Evolutionary conservation across 179 eudicot genomes (phyloP).

Genomic region (Heliamphora pulchella): DNA sequence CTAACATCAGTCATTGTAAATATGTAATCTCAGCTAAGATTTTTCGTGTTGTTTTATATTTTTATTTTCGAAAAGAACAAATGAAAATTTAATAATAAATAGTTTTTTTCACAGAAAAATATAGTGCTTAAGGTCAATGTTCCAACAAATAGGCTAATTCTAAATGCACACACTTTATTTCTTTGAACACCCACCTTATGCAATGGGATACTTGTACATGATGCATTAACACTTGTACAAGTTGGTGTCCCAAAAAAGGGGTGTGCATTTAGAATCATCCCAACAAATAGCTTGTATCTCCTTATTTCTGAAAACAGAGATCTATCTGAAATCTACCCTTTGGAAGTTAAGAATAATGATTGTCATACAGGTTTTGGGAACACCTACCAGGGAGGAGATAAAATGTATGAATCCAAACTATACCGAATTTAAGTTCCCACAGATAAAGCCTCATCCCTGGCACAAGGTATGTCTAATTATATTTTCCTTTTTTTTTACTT

Average conservation of each 20-base stretch:
- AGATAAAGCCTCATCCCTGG: slow-evolving; percentile 97
- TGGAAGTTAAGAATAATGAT: neutral
- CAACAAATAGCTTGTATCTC: neutral
- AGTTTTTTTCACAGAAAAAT: neutral
- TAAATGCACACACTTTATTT: no score
- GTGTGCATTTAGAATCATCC: neutral
- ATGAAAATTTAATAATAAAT: neutral
- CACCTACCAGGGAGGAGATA: slow-evolving; percentile 94
- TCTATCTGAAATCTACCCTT: neutral
- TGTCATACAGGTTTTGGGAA: slow-evolving; percentile 72
- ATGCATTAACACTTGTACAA: no score
- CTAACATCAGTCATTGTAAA: neutral
- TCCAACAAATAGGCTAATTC: no score
- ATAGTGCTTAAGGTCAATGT: neutral
- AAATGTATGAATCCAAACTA: slow-evolving; percentile 97
- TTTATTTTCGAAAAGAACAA: neutral
- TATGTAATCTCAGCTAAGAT: neutral
- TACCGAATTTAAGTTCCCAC: slow-evolving; percentile 94
- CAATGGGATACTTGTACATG: no score
- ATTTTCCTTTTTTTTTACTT: neutral
- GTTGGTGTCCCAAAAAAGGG: no score
- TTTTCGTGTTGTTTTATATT: no score
- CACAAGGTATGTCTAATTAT: slow-evolving; percentile 57
- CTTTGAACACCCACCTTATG: no score
- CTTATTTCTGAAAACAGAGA: neutral